Percentiles rank a stretch among this genome's conserved stretches.
Evolutionary conservation across 352 stramenopile species (phyloP).

Genomic region (Peronospora destructor): DNA sequence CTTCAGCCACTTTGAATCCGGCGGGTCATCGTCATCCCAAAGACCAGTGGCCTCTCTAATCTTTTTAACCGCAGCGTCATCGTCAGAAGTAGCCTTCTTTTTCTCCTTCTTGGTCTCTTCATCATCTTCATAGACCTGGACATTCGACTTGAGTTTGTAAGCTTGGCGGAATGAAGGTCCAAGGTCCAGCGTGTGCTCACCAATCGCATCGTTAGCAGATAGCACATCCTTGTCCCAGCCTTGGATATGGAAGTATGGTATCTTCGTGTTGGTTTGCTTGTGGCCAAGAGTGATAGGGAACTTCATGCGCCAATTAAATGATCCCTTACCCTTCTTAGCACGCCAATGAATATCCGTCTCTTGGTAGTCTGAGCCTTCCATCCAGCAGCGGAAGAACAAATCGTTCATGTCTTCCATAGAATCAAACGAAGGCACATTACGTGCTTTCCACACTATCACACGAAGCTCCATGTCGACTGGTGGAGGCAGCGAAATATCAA

Average conservation of each 20-base stretch:
- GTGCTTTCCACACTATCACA: conserved; percentile 89
- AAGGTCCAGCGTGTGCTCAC: conserved; percentile 78
- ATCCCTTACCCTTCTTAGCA: conserved; percentile 89
- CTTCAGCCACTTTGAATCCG: conserved; percentile 81
- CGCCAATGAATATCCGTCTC: conserved; percentile 93
- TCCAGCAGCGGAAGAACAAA: conserved; percentile 87
- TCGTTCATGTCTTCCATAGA: conserved; percentile 89
- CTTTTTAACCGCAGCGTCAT: conserved; percentile 73
- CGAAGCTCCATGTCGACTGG: conserved; percentile 87
- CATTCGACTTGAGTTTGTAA: conserved; percentile 65
- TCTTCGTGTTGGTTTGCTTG: conserved; percentile 85
- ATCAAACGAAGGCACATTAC: conserved; percentile 84
- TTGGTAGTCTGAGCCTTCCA: conserved; percentile 74
- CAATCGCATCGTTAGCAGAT: conserved; percentile 89
- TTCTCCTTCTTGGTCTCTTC: conserved; percentile 68
- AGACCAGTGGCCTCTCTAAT: conserved; percentile 80
- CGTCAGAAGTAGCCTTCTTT: conserved; percentile 67
- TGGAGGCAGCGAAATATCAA: conserved; percentile 82
- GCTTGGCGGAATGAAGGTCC: conserved; percentile 61
- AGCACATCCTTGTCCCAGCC: conserved; percentile 92
- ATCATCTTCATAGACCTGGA: conserved; percentile 83
- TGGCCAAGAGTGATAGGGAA: conserved; percentile 85
- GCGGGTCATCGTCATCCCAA: conserved; percentile 76
- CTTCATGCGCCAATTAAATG: conserved; percentile 93
- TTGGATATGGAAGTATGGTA: conserved; percentile 90